Percentiles rank a stretch among this genome's conserved stretches.
Conservation (phyloP, 164 flowering plant genomes). For the Cinnamomum micranthum region DNA sequence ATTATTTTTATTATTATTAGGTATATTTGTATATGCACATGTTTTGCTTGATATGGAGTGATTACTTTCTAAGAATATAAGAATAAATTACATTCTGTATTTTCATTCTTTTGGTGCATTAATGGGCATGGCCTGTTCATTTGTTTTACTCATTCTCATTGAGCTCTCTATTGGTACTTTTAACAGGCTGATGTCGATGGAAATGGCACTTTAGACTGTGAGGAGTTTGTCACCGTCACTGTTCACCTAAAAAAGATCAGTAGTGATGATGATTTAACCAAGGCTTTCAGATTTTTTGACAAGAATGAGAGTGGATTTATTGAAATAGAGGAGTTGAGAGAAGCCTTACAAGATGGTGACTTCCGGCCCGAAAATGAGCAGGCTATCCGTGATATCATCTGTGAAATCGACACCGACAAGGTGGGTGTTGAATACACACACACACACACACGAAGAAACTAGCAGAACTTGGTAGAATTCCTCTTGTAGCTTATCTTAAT, state of each 20-base stretch:
- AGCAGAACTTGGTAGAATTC: not conserved
- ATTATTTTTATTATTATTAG: too few relatives aligned
- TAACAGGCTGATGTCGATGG: constrained; percentile 67
- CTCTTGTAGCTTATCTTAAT: not conserved
- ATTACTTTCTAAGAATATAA: not conserved
- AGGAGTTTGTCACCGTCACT: constrained; percentile 67
- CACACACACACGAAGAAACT: not conserved
- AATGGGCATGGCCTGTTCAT: too few relatives aligned
- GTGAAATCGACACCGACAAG: constrained; percentile 67
- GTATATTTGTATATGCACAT: too few relatives aligned
- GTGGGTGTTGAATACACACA: constrained; percentile 20
- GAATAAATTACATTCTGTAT: not conserved
- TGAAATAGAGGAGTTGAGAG: constrained; percentile 66
- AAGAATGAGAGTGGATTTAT: constrained; percentile 68
- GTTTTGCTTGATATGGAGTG: too few relatives aligned
- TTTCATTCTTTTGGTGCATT: not conserved
- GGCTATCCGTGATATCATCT: constrained; percentile 52
- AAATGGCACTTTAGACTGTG: constrained; percentile 61
- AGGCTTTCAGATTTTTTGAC: constrained; percentile 66
- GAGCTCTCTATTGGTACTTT: not conserved
- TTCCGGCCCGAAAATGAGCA: constrained; percentile 42
- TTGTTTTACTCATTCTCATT: not conserved
- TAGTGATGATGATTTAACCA: constrained; percentile 47
- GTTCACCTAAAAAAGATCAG: constrained; percentile 57
- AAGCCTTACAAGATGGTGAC: constrained; percentile 47